Base-by-base conservation (phyloP, 2,329 filamentous ascomycete species). In the Exophiala oligosperma region DNA sequence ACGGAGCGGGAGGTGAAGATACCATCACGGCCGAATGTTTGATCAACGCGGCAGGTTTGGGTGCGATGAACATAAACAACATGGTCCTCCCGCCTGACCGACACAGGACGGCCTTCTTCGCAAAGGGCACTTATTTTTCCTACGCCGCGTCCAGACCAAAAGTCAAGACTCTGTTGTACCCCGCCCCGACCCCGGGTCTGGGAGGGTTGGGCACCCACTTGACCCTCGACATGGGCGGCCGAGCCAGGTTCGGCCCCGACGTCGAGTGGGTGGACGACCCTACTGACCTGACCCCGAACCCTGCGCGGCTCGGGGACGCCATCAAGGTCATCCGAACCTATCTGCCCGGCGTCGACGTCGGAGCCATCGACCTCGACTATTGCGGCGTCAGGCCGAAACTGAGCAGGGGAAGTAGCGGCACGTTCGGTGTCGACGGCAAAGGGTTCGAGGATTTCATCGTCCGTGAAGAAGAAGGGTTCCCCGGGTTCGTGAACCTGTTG, bases 71-170 rank as follows among this genome's bases (percentile, higher is more conserved):
- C 23, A 78, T 97, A 46, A 88, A 89, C 69, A 99, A 97, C 76
- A 87, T 92, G 82, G 83, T 97, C 38, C 80, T 91, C 0, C 85
- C 87, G 0, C 66, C 76, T 0, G 72, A 76, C 0, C 74, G 81
- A 4, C 85, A 85, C 51, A 77, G 78, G 40, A 82, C 74, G 24
- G 82, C 91, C 4, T 90, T 84, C 78, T 97, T 89, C 75, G 93
- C 93, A 59, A 99, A 99, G 77, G 94, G 94, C 0, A 93, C 91
- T 60, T 99, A 99, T 77, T 97, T 95, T 76, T 89, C 88, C 29
- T 97, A 97, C 76, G 75, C 81, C 0, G 78, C 84, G 1, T 84
- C 86, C 0, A 69, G 70, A 1, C 92, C 91, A 0, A 80, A 76
- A 41, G 85, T 92, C 9, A 78, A 75, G 1, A 90, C 89, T 0